Base-by-base conservation (phyloP, 768 basidiomycete genomes). In the Tephrocybe sp. region DNA sequence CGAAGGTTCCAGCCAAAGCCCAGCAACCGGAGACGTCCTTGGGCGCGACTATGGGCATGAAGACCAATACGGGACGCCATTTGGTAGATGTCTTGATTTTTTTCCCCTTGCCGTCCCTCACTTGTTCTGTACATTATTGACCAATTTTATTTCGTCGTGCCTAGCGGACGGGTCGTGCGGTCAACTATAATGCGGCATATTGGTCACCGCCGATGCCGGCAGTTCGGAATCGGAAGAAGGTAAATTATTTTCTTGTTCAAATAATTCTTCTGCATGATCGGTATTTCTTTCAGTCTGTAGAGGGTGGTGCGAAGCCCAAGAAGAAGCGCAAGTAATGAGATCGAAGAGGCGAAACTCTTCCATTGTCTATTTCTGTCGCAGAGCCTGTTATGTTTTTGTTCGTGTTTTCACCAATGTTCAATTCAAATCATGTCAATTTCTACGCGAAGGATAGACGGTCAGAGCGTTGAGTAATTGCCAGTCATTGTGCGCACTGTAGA, bases 251-350 rank as follows among this genome's bases (percentile, higher is more conserved):
- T 32, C 12, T 37, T 37, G 26, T 18, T 9, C 11, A 44, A 16
- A 8, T 35, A 19, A 15, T 25, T 18, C 32, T 12, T 21, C 5
- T 26, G n/a, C 15, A 4, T 16, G 11, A 9, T 15, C 15, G 38
- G 5, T 45, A 12, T 41, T 28, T 9, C 39, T 34, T 37, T 19
- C 19, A 52, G 51, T 19, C 30, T 22, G 26, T 24, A 18, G 51
- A 52, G 18, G 36, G 36, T 5, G 18, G 44, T 21, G 21, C 38
- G 19, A 52, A 52, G 21, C 25, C 43, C 43, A 44, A 39, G 35
- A 51, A 19, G 36, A 51, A 51, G 28, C 50, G 50, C 50, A 51
- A 45, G 31, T 51, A 16, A 44, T n/a, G n/a, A n/a, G n/a, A n/a
- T n/a, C n/a, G n/a, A n/a, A n/a, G n/a, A n/a, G n/a, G n/a, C n/a